phyloP scores from a whole-genome alignment of 2,329 filamentous ascomycete genomes.

The Colletotrichum lindemuthianum region DNA sequence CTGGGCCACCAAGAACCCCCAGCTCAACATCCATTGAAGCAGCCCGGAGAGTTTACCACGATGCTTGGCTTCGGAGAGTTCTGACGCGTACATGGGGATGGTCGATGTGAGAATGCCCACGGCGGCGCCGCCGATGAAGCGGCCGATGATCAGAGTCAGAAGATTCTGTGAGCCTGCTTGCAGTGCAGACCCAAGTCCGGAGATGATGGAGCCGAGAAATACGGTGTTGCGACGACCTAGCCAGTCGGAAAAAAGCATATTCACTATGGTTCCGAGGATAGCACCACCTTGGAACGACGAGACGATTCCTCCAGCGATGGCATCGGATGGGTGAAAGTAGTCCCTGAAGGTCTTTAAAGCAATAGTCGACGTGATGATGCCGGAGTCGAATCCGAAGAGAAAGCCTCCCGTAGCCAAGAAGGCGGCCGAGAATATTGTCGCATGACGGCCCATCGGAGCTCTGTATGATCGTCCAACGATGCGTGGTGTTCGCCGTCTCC shows the following conservation, averaged over 20 bases:
- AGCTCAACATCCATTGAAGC: constrained; percentile 56
- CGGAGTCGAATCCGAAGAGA: constrained; percentile 58
- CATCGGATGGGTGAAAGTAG: constrained; percentile 52
- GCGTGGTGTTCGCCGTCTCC: neutral
- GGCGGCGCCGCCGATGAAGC: constrained; percentile 59
- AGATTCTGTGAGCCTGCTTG: constrained; percentile 45
- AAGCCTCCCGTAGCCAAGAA: constrained; percentile 43
- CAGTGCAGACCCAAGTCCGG: constrained; percentile 43
- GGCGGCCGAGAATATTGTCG: constrained; percentile 37
- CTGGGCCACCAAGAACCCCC: constrained; percentile 52
- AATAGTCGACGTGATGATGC: constrained; percentile 52
- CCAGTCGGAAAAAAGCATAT: constrained; percentile 44
- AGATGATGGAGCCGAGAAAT: constrained; percentile 43
- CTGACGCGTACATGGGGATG: constrained; percentile 57
- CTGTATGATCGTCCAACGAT: constrained; percentile 1
- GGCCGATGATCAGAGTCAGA: constrained; percentile 58
- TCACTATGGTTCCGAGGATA: constrained; percentile 42
- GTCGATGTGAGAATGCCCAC: constrained; percentile 59
- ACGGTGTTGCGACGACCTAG: constrained; percentile 45
- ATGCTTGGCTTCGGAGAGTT: constrained; percentile 50
- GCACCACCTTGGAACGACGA: constrained; percentile 43
- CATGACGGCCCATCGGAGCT: constrained; percentile 31
- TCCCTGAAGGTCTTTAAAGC: constrained; percentile 47
- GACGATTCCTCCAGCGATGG: constrained; percentile 40
- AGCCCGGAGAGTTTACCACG: constrained; percentile 52